These are phyloP conservation scores for Phytophthora tentaculata DNA, from an alignment of 352 stramenopile species.

Conservation along the genomic window DNA sequence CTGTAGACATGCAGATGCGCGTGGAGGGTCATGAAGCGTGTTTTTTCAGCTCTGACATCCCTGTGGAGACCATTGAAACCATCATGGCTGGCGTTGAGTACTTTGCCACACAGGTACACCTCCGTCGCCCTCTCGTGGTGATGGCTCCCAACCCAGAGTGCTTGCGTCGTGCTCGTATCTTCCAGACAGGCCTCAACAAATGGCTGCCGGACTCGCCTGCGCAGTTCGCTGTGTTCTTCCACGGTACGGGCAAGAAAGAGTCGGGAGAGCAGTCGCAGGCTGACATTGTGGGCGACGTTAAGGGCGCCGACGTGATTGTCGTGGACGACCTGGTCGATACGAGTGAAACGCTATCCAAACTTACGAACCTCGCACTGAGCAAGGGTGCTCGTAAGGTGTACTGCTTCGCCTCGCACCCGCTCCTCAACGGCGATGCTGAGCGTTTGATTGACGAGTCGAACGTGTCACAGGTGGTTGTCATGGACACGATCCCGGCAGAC, in stretches of 20 bases:
- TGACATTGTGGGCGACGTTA: conserved; percentile 90
- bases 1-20: conserved; percentile 92
- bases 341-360: conserved; percentile 78
- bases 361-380: conserved; percentile 82
- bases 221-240: conserved; percentile 86
- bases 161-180: conserved; percentile 81
- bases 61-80: conserved; percentile 94
- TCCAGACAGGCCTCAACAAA: conserved; percentile 89
- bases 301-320: conserved; percentile 90
- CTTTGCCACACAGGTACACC: conserved; percentile 87
- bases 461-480: conserved; percentile 88
- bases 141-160: conserved; percentile 91
- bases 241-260: conserved; percentile 60
- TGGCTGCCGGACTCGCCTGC: conserved; percentile 84
- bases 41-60: conserved; percentile 92
- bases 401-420: conserved; percentile 90
- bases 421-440: conserved; percentile 90
- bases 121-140: conserved; percentile 84
- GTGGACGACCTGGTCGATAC: conserved; percentile 94
- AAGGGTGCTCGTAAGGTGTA: conserved; percentile 89
- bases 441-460: conserved; percentile 85
- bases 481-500: conserved; percentile 88
- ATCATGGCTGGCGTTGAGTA: conserved; percentile 92
- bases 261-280: conserved; percentile 64
- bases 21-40: conserved; percentile 89